Evolutionary conservation across 2,329 filamentous ascomycete genomes (phyloP).

Genomic region (Penicillium concentricum): DNA sequence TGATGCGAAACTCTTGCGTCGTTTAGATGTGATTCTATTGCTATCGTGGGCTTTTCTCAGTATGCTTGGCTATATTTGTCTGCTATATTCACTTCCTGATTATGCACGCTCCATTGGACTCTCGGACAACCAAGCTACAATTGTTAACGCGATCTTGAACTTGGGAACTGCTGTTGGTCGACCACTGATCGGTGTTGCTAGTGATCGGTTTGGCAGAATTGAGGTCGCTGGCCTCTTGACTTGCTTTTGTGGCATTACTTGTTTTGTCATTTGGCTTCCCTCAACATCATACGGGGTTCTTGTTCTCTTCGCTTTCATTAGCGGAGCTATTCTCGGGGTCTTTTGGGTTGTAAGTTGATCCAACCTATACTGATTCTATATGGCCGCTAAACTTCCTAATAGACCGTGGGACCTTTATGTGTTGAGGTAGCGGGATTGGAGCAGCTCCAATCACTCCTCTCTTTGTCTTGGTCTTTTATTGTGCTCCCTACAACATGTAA

Average conservation of each 20-base stretch:
- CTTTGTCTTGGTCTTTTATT: background rate
- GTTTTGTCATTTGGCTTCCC: constrained; percentile 2
- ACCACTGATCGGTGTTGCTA: constrained; percentile 59
- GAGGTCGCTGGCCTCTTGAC: constrained; percentile 50
- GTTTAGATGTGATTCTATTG: background rate
- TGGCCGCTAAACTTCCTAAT: background rate
- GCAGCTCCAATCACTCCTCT: background rate
- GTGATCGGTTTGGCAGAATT: constrained; percentile 57
- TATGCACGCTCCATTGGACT: constrained; percentile 59
- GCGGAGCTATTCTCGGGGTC: constrained; percentile 47
- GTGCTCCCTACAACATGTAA: background rate
- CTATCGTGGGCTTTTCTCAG: constrained; percentile 41
- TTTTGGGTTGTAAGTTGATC: constrained; percentile 41
- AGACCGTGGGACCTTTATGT: background rate
- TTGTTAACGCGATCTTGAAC: constrained; percentile 60
- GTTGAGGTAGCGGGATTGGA: background rate
- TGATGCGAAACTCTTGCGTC: background rate
- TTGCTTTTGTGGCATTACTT: constrained; percentile 18
- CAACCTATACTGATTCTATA: background rate
- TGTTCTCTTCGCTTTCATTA: constrained; percentile 45
- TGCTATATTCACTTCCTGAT: constrained; percentile 62
- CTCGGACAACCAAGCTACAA: constrained; percentile 52
- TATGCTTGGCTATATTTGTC: constrained; percentile 59
- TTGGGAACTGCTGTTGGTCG: constrained; percentile 55
- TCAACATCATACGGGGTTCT: constrained; percentile 40